Percentiles rank a stretch among this genome's conserved stretches.
Evolutionary conservation across 2,329 filamentous ascomycete species (phyloP).

Genomic region (Pseudogymnoascus sp.): DNA sequence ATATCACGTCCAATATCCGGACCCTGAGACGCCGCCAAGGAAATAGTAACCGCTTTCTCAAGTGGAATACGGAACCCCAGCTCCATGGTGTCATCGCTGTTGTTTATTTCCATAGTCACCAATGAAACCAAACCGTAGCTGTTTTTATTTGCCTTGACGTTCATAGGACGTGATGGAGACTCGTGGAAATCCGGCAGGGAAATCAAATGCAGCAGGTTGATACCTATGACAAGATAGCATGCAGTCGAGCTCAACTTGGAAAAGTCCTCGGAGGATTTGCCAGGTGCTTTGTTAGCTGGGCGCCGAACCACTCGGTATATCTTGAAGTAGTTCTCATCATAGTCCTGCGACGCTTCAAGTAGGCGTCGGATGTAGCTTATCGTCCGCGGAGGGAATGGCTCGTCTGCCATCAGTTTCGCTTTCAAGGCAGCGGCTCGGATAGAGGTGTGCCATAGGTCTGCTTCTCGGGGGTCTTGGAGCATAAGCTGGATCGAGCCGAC

Average conservation of each 20-base stretch:
- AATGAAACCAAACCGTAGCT: constrained; percentile 57
- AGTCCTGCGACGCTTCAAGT: constrained; percentile 58
- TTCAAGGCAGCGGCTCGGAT: constrained; percentile 52
- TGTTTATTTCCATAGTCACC: constrained; percentile 48
- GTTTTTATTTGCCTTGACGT: constrained; percentile 35
- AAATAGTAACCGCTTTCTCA: constrained; percentile 44
- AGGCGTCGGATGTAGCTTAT: constrained; percentile 53
- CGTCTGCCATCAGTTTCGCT: constrained; percentile 40
- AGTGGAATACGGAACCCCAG: constrained; percentile 53
- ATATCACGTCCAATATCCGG: constrained; percentile 56
- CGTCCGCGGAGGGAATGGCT: constrained; percentile 47
- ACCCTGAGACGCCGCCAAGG: constrained; percentile 55
- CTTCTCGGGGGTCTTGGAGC: constrained; percentile 53
- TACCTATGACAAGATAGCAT: constrained; percentile 60
- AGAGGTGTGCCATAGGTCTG: constrained; percentile 54
- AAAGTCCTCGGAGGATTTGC: constrained; percentile 53
- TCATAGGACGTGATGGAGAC: constrained; percentile 34
- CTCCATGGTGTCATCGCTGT: constrained; percentile 57
- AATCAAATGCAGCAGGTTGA: constrained; percentile 61
- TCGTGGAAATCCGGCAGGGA: constrained; percentile 51
- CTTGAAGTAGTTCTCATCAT: constrained; percentile 57
- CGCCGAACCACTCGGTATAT: constrained; percentile 62
- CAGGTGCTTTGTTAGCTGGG: constrained; percentile 42
- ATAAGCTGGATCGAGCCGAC: constrained; percentile 56
- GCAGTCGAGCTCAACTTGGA: constrained; percentile 55